A percentile compares a stretch with the other conserved stretches of the same genome.
These are phyloP conservation scores for Xylariaceae sp. DNA, from an alignment of 2,329 filamentous ascomycete genomes.

Conservation along the genomic window DNA sequence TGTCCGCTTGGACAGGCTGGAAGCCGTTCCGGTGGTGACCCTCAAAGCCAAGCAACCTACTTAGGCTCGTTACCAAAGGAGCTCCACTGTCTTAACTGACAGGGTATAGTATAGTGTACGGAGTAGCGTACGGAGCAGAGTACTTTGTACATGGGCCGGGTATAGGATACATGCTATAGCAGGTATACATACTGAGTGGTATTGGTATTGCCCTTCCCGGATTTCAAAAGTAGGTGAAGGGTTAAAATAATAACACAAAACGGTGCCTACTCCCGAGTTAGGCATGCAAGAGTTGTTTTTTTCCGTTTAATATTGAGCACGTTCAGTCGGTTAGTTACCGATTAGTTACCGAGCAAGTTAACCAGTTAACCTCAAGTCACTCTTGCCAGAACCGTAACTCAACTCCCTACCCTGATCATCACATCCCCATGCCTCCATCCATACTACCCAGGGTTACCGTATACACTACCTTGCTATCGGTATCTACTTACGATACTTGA, in stretches of 20 bases:
- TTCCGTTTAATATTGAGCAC: not conserved
- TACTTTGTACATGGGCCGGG: no score
- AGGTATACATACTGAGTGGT: not conserved
- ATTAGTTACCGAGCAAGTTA: not conserved
- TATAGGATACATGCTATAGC: no score
- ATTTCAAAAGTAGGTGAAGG: conserved; percentile 19
- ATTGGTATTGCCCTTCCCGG: not conserved
- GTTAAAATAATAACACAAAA: not conserved
- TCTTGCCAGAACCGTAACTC: no score
- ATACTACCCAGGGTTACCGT: no score
- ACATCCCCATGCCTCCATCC: no score
- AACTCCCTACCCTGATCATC: no score
- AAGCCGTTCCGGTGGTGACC: conserved; percentile 30
- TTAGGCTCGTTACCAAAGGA: conserved; percentile 19
- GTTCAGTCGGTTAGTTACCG: not conserved
- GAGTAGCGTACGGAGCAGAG: not conserved
- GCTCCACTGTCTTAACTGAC: conserved; percentile 18
- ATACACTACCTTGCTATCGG: no score
- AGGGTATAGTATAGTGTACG: conserved; percentile 6
- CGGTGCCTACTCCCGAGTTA: not conserved
- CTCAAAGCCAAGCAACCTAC: conserved; percentile 27
- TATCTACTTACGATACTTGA: no score
- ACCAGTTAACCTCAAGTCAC: no score
- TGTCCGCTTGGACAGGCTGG: conserved; percentile 26
- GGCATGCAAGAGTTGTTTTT: not conserved